phyloP scores from a whole-genome alignment of 1,284 basidiomycete genomes.

The Cerrena zonata region DNA sequence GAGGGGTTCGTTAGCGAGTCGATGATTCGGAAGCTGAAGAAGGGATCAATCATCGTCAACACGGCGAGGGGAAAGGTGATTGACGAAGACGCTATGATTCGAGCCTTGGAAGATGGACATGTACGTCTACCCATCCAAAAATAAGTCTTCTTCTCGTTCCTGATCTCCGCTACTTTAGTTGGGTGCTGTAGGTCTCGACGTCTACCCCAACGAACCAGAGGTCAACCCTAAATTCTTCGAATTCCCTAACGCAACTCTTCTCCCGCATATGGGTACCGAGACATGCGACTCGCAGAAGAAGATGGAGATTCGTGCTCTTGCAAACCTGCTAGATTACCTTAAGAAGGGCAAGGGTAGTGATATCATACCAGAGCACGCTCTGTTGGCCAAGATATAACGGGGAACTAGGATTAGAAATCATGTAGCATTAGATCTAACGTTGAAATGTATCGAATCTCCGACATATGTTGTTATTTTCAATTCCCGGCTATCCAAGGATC shows the following conservation, averaged over 20 bases:
- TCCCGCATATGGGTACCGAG: conserved; percentile 89
- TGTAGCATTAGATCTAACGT: too few species aligned
- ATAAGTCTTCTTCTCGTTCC: neutral
- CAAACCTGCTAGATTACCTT: conserved; percentile 66
- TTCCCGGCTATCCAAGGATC: too few species aligned
- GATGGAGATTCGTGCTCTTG: conserved; percentile 77
- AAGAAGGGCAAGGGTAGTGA: conserved; percentile 58
- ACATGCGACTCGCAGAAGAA: conserved; percentile 75
- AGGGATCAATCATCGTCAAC: conserved; percentile 78
- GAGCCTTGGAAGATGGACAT: conserved; percentile 79
- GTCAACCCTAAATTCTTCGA: conserved; percentile 77
- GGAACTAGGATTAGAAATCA: too few species aligned
- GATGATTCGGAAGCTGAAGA: conserved; percentile 77
- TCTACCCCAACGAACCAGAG: conserved; percentile 83
- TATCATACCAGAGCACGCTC: conserved; percentile 62
- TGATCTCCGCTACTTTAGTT: conserved; percentile 48
- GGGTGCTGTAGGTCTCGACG: conserved; percentile 80
- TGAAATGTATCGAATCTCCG: too few species aligned
- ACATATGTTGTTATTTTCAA: too few species aligned
- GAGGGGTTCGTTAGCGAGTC: conserved; percentile 71
- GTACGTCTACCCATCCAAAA: conserved; percentile 38
- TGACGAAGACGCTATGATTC: conserved; percentile 82
- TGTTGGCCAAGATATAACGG: too few species aligned
- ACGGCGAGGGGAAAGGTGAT: conserved; percentile 87
- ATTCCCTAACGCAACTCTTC: conserved; percentile 76